Conservation (phyloP, 1,284 basidiomycete species). For the Ustilago curta region DNA sequence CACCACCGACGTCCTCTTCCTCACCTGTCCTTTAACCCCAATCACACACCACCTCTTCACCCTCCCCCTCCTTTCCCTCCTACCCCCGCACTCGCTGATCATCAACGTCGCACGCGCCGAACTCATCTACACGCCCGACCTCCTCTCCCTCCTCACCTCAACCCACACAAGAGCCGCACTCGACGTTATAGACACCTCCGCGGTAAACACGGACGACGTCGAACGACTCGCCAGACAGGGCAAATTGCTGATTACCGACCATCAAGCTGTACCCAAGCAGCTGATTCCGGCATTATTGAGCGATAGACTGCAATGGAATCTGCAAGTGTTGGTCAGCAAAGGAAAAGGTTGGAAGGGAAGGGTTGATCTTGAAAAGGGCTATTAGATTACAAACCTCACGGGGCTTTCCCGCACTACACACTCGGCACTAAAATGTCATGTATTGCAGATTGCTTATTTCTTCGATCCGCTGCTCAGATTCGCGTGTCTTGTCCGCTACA, state of each 20-base stretch:
- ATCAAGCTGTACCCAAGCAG: constrained; percentile 27
- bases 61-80: neutral
- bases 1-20: constrained; percentile 29
- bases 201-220: neutral
- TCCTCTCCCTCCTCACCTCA: constrained; percentile 80
- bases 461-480: neutral
- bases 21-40: constrained; percentile 48
- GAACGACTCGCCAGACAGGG: constrained; percentile 5
- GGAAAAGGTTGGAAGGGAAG: constrained; percentile 5
- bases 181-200: constrained; percentile 80
- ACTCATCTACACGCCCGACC: constrained; percentile 82
- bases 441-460: neutral
- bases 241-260: constrained; percentile 29
- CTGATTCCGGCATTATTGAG: constrained; percentile 11
- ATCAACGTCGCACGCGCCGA: constrained; percentile 71
- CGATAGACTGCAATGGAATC: constrained; percentile 17
- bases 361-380: constrained; percentile 30
- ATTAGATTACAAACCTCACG: constrained; percentile 2
- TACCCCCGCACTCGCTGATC: constrained; percentile 12
- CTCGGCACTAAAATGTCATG: neutral
- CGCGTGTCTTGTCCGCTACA: neutral
- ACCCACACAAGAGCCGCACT: constrained; percentile 86
- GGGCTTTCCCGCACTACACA: neutral
- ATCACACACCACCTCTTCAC: constrained; percentile 28
- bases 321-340: constrained; percentile 1